Percentiles rank a stretch among this genome's conserved stretches.
Evolutionary conservation across 306 rosid genomes (phyloP).

Genomic region (Begonia loranthoides): DNA sequence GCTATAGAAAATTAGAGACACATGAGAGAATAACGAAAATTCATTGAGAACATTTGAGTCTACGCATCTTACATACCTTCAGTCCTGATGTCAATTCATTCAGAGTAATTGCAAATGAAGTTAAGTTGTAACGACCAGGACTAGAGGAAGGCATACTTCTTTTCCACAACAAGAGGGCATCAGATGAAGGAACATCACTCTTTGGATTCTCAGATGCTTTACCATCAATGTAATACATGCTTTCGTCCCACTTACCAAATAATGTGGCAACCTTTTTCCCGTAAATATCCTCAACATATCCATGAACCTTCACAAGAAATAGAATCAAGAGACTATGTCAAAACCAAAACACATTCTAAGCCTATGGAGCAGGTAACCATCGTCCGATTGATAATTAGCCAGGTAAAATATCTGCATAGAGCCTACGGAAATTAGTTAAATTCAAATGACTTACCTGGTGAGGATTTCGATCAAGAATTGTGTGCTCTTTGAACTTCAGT

Average conservation of each 20-base stretch:
- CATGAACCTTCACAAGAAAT: slow-evolving; percentile 39
- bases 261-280: slow-evolving; percentile 61
- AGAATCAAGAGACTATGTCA: too few species aligned
- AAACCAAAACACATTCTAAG: too few species aligned
- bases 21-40: slow-evolving; percentile 27
- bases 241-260: slow-evolving; percentile 95
- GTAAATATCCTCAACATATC: slow-evolving; percentile 61
- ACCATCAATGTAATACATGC: slow-evolving; percentile 49
- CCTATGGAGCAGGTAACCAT: too few species aligned
- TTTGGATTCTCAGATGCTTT: slow-evolving; percentile 43
- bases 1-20: slow-evolving; percentile 44
- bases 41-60: slow-evolving; percentile 18
- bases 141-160: slow-evolving; percentile 47
- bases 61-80: slow-evolving; percentile 56
- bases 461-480: slow-evolving; percentile 93
- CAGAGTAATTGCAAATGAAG: slow-evolving; percentile 79
- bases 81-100: slow-evolving; percentile 74
- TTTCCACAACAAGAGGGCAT: slow-evolving; percentile 59
- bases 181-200: slow-evolving; percentile 24
- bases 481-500: slow-evolving; percentile 85
- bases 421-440: too few species aligned
- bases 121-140: slow-evolving; percentile 86
- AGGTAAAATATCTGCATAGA: too few species aligned
- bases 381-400: too few species aligned
- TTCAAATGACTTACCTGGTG: slow-evolving; percentile 53